Conservation (phyloP, 1,139 yeast genomes). For the Dujonia santamariae region DNA sequence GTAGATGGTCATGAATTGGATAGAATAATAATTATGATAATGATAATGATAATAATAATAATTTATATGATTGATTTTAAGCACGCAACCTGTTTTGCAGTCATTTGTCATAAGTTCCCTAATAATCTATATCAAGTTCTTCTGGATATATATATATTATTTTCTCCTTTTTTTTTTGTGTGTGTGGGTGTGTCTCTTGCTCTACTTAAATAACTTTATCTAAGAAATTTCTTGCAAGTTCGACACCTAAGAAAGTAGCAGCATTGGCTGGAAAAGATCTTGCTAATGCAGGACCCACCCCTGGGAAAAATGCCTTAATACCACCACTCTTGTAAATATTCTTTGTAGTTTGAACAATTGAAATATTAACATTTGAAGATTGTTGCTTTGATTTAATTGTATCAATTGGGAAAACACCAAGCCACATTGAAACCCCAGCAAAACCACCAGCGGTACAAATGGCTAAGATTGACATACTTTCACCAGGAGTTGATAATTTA, state of each 20-base stretch:
- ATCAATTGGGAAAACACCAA: conserved; percentile 93
- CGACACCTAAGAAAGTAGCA: conserved; percentile 95
- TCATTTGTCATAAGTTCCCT: no score
- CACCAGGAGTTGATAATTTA: conserved; percentile 52
- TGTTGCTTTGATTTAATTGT: conserved; percentile 88
- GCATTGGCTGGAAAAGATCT: conserved; percentile 98
- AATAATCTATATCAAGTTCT: no score
- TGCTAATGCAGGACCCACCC: conserved; percentile 91
- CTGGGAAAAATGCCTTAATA: conserved; percentile 92
- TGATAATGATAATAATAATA: no score
- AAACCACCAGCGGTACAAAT: conserved; percentile 89
- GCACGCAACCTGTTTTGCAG: no score
- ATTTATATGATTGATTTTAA: no score
- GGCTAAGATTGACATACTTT: conserved; percentile 64
- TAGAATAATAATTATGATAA: conserved; percentile 3
- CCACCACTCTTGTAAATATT: conserved; percentile 72
- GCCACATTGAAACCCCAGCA: conserved; percentile 98
- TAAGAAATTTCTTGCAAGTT: conserved; percentile 72
- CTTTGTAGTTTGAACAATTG: conserved; percentile 65
- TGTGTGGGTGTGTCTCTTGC: no score
- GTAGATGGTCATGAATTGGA: no score
- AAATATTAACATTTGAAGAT: conserved; percentile 55
- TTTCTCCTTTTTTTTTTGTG: no score
- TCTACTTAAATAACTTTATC: conserved; percentile 32
- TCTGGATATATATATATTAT: no score